These are phyloP conservation scores for Stemphylium vesicarium DNA, from an alignment of 2,329 filamentous ascomycete species.

Conservation along the genomic window DNA sequence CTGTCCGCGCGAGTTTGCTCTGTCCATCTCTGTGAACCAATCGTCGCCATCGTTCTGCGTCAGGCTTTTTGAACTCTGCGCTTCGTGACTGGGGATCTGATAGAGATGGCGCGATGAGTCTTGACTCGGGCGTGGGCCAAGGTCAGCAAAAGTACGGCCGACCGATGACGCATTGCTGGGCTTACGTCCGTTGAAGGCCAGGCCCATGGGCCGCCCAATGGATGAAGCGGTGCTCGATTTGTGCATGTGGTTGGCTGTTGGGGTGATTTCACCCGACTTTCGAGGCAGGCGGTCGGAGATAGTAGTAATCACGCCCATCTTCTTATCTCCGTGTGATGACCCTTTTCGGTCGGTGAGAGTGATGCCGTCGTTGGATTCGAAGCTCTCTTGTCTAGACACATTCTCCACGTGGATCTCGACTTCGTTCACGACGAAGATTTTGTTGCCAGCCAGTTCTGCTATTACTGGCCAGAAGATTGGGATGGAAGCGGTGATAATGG, in stretches of 20 bases:
- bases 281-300: conserved; percentile 14
- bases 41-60: conserved; percentile 20
- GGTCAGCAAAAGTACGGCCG: conserved; percentile 16
- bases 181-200: conserved; percentile 17
- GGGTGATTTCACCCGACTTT: conserved; percentile 1
- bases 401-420: conserved; percentile 43
- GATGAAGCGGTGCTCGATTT: conserved; percentile 19
- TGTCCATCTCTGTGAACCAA: conserved; percentile 28
- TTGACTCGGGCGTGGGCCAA: conserved; percentile 28
- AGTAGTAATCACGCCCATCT: conserved; percentile 20
- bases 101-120: conserved; percentile 37
- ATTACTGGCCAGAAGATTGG: conserved; percentile 50
- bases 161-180: conserved; percentile 19
- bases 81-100: conserved; percentile 6
- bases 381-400: conserved; percentile 21
- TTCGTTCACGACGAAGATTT: conserved; percentile 50
- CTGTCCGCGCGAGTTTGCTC: conserved; percentile 15
- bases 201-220: conserved; percentile 14
- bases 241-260: conserved; percentile 7
- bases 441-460: conserved; percentile 37
- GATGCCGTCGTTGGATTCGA: conserved; percentile 20
- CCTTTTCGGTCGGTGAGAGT: conserved; percentile 25
- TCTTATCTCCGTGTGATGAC: conserved; percentile 9
- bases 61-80: conserved; percentile 1
- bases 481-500: conserved; percentile 46